Evolutionary conservation across 176 grass and related monocot species (phyloP).

Genomic region (Phoenix dactylifera): DNA sequence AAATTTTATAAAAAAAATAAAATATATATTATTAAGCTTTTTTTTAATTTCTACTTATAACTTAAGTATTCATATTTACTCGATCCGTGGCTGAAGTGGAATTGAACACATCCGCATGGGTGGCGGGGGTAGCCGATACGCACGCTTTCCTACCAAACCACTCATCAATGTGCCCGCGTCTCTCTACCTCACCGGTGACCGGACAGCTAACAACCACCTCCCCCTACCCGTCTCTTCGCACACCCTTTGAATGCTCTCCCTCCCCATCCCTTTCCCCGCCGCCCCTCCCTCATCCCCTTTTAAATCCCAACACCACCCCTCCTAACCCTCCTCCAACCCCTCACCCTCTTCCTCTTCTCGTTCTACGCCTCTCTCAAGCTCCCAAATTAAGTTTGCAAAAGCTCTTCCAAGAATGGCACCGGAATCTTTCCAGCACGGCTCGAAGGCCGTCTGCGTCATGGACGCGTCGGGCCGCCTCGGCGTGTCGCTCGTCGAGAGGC

Average conservation of each 20-base stretch:
- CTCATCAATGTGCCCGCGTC: not conserved
- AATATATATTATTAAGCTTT: no score
- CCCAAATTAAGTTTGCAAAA: not conserved
- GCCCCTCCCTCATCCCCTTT: conserved; percentile 16
- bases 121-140: not conserved
- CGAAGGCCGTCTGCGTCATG: conserved; percentile 71
- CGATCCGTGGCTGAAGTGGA: no score
- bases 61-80: no score
- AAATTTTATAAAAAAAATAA: no score
- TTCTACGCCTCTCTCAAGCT: conserved; percentile 1
- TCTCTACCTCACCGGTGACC: conserved; percentile 10
- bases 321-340: conserved; percentile 5
- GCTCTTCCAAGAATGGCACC: not conserved
- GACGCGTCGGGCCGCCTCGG: conserved; percentile 58
- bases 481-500: conserved; percentile 48
- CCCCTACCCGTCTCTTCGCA: conserved; percentile 4
- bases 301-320: conserved; percentile 24
- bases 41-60: no score
- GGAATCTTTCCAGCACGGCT: conserved; percentile 8
- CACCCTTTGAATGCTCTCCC: no score
- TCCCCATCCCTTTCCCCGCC: no score
- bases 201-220: conserved; percentile 5
- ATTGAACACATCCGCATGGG: no score
- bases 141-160: no score
- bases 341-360: not conserved